Conservation (phyloP, 2,329 filamentous ascomycete species). For the Pseudogymnoascus sp. region DNA sequence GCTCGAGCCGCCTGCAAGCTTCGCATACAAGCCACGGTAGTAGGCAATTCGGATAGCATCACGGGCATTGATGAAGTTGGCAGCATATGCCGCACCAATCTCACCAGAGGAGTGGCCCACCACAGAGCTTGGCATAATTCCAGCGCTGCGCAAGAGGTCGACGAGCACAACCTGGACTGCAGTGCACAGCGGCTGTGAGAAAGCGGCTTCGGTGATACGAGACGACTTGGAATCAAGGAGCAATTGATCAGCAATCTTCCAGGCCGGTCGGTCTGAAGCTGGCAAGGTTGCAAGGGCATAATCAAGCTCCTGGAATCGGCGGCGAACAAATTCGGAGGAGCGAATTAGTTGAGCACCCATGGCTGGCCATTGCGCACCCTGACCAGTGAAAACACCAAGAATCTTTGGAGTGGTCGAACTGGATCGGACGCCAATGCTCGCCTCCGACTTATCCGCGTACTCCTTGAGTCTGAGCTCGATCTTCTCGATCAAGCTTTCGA, state of each 20-base stretch:
- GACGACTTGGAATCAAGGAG: constrained; percentile 24
- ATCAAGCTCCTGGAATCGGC: not conserved
- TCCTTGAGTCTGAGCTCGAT: constrained; percentile 10
- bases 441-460: not conserved
- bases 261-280: constrained; percentile 13
- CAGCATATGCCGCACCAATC: constrained; percentile 39
- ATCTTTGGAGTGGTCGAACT: constrained; percentile 13
- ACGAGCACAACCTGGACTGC: constrained; percentile 41
- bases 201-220: constrained; percentile 36
- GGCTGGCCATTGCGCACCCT: constrained; percentile 22
- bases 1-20: constrained; percentile 23
- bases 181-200: constrained; percentile 37
- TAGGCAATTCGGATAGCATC: constrained; percentile 40
- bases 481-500: constrained; percentile 12
- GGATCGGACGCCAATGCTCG: not conserved
- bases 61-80: constrained; percentile 27
- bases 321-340: not conserved
- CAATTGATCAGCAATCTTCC: not conserved
- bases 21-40: constrained; percentile 20
- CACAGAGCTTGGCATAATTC: constrained; percentile 31
- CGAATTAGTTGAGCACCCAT: constrained; percentile 22
- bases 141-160: constrained; percentile 36
- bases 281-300: constrained; percentile 9
- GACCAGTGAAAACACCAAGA: constrained; percentile 19
- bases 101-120: constrained; percentile 42